phyloP scores from a whole-genome alignment of 495 filamentous ascomycete genomes.

The Penicillium crystallinum region DNA sequence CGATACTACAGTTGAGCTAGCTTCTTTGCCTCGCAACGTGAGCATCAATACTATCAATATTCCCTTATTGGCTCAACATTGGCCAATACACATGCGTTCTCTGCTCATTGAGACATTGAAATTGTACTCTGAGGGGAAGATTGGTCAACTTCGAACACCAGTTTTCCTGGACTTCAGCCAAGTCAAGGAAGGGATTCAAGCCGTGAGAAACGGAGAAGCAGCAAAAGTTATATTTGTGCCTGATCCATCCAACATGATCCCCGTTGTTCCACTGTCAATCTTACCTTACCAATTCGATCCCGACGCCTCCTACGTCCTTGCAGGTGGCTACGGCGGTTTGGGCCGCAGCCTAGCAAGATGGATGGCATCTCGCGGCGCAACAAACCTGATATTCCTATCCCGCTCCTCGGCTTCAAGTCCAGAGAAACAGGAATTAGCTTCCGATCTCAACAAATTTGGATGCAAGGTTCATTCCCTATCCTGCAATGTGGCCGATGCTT shows the following conservation, averaged over 20 bases:
- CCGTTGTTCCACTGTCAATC: slow-evolving; percentile 8
- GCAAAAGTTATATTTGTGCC: slow-evolving; percentile 13
- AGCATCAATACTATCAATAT: slow-evolving; percentile 26
- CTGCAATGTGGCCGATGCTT: slow-evolving; percentile 19
- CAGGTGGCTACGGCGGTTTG: slow-evolving; percentile 39
- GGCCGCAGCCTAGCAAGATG: slow-evolving; percentile 35
- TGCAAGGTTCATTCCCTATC: slow-evolving; percentile 13
- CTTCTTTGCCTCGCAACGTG: slow-evolving; percentile 13
- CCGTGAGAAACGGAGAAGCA: neutral
- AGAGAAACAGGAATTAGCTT: slow-evolving; percentile 11
- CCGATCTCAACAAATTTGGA: slow-evolving; percentile 9
- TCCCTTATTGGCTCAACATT: slow-evolving; percentile 10
- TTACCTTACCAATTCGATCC: slow-evolving; percentile 17
- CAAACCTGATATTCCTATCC: slow-evolving; percentile 23
- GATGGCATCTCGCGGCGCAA: slow-evolving; percentile 34
- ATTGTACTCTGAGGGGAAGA: slow-evolving; percentile 6
- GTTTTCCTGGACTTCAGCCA: slow-evolving; percentile 7
- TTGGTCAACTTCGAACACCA: neutral
- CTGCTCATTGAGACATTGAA: slow-evolving; percentile 3
- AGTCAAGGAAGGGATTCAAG: slow-evolving; percentile 7
- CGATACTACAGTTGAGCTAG: slow-evolving; percentile 18
- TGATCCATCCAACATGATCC: slow-evolving; percentile 7
- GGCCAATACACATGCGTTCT: neutral
- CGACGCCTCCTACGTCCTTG: slow-evolving; percentile 19
- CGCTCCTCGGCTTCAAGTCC: slow-evolving; percentile 8